phyloP scores from a whole-genome alignment of 2,329 filamentous ascomycete species.

The Exophiala calicioides region DNA sequence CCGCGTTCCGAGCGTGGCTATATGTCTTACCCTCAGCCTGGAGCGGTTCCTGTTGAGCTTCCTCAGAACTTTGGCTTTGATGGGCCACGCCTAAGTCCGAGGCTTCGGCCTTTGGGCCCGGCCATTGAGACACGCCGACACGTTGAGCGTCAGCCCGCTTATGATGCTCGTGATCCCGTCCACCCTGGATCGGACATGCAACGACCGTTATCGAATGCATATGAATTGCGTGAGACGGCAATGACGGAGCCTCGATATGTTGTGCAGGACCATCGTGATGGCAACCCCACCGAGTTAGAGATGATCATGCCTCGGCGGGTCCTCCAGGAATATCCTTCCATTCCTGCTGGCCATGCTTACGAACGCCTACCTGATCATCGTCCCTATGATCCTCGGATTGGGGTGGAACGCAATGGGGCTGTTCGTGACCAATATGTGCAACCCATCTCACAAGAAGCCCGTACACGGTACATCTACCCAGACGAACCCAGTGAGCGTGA shows the following conservation, averaged over 20 bases:
- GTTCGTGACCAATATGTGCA: conserved; percentile 17
- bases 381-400: conserved; percentile 11
- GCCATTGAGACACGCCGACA: conserved; percentile 9
- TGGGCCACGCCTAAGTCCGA: conserved; percentile 14
- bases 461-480: conserved; percentile 13
- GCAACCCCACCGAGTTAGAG: conserved; percentile 1
- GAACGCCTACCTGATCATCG: conserved; percentile 15
- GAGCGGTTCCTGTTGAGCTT: conserved; percentile 4
- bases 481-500: conserved; percentile 11
- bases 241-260: conserved; percentile 2
- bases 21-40: conserved; percentile 9
- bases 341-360: conserved; percentile 8
- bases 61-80: conserved; percentile 16
- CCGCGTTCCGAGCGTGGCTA: conserved; percentile 14
- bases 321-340: conserved; percentile 4
- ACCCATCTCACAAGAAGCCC: conserved; percentile 11
- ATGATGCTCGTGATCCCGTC: conserved; percentile 13
- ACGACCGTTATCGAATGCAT: conserved; percentile 2
- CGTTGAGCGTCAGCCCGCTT: conserved; percentile 10
- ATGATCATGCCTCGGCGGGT: conserved; percentile 4
- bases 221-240: conserved; percentile 14
- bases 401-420: conserved; percentile 7
- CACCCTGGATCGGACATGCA: conserved; percentile 4
- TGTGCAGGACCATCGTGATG: conserved; percentile 1
- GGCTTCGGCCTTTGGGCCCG: conserved; percentile 6